Percentiles rank a stretch among this genome's conserved stretches.
Conservation (phyloP, 148 eudicot species). For the Silene latifolia region DNA sequence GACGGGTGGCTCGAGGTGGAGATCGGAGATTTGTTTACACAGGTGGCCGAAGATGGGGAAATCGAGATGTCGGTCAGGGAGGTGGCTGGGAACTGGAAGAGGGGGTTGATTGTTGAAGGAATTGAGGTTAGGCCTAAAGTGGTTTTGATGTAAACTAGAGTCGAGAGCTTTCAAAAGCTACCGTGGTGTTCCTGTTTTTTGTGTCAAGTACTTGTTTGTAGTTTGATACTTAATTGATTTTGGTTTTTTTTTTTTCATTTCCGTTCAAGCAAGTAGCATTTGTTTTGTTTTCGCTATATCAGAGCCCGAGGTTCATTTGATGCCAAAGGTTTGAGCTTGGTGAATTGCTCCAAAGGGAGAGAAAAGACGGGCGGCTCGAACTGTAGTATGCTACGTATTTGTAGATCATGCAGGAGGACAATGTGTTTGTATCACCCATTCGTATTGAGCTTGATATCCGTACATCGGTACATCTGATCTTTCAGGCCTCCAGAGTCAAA, state of each 20-base stretch:
- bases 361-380: too few species aligned
- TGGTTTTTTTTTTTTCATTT: too few species aligned
- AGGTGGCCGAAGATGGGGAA: conserved; percentile 29
- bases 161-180: background rate
- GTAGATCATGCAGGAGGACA: too few species aligned
- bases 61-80: conserved; percentile 42
- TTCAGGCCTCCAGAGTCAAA: too few species aligned
- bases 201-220: background rate
- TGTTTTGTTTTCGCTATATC: too few species aligned
- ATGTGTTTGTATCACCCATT: too few species aligned
- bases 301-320: background rate
- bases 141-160: background rate
- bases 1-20: conserved; percentile 72
- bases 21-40: conserved; percentile 41
- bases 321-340: background rate
- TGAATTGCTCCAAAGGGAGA: too few species aligned
- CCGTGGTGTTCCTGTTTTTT: background rate
- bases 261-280: too few species aligned
- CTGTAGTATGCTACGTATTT: too few species aligned
- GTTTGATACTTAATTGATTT: background rate
- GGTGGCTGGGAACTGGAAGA: conserved; percentile 33
- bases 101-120: conserved; percentile 55
- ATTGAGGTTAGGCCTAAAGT: conserved; percentile 55
- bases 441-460: too few species aligned
- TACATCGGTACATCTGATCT: too few species aligned